Evolutionary conservation across 768 basidiomycete species (phyloP).

Genomic region (Lactarius sp.): DNA sequence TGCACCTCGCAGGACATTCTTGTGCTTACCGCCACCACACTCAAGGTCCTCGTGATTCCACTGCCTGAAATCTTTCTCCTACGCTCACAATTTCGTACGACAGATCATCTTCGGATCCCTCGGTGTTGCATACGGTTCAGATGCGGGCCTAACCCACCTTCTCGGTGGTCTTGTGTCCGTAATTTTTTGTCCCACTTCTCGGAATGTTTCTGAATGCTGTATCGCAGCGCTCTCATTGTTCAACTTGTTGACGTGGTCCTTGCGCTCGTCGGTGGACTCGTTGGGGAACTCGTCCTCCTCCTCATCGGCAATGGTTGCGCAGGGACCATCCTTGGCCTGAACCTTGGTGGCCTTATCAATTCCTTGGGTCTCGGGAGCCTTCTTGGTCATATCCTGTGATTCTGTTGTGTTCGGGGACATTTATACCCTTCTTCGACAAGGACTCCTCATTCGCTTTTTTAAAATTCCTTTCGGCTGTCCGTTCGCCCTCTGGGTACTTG

Average conservation of each 20-base stretch:
- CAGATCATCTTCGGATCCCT: constrained; percentile 9
- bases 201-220: neutral
- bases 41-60: neutral
- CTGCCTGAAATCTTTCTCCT: neutral
- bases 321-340: neutral
- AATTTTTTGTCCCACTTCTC: neutral
- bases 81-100: neutral
- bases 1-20: constrained; percentile 4
- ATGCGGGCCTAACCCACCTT: neutral
- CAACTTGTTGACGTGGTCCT: constrained; percentile 11
- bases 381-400: neutral
- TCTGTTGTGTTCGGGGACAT: neutral
- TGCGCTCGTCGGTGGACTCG: constrained; percentile 1
- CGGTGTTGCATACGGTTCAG: neutral
- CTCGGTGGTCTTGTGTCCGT: constrained; percentile 9
- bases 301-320: constrained; percentile 18
- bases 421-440: constrained; percentile 5
- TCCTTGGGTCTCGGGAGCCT: constrained; percentile 7
- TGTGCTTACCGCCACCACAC: neutral
- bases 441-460: neutral
- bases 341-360: neutral
- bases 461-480: neutral
- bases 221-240: neutral
- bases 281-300: constrained; percentile 5
- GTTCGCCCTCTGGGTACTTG: neutral